These are phyloP conservation scores for Aspergillus avenaceus DNA, from an alignment of 495 filamentous ascomycete genomes.

Conservation along the genomic window DNA sequence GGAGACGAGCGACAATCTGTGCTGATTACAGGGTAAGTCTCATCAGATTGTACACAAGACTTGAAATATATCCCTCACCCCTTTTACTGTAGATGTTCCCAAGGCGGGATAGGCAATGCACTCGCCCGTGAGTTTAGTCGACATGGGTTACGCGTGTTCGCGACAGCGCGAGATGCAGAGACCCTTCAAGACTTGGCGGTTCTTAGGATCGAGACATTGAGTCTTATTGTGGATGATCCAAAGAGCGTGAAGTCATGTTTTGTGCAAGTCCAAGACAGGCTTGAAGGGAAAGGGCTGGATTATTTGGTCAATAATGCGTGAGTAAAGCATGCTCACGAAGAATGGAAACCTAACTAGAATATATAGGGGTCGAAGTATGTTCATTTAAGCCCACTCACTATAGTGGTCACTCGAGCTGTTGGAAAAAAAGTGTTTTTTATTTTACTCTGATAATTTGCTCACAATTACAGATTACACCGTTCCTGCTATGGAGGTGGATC, in stretches of 20 bases:
- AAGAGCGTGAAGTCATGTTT: constrained; percentile 44
- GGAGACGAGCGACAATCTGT: constrained; percentile 38
- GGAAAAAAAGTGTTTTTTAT: too few species aligned
- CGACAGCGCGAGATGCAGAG: constrained; percentile 50
- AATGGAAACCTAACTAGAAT: constrained; percentile 7
- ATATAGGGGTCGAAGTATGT: constrained; percentile 36
- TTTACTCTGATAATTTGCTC: too few species aligned
- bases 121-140: constrained; percentile 53
- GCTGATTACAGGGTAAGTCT: constrained; percentile 43
- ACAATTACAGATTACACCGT: constrained; percentile 51
- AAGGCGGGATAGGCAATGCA: constrained; percentile 56
- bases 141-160: constrained; percentile 50
- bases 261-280: constrained; percentile 36
- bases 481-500: constrained; percentile 53
- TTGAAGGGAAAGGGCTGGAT: constrained; percentile 46
- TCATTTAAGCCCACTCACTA: neutral
- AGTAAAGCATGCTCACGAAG: constrained; percentile 16
- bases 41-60: neutral
- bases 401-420: too few species aligned
- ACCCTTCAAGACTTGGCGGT: constrained; percentile 43
- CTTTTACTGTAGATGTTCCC: constrained; percentile 39
- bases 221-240: constrained; percentile 46
- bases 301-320: constrained; percentile 62
- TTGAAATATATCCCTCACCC: neutral
- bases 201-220: constrained; percentile 50